phyloP scores from a whole-genome alignment of 306 rosid species.

The Elaeagnus macrophylla region DNA sequence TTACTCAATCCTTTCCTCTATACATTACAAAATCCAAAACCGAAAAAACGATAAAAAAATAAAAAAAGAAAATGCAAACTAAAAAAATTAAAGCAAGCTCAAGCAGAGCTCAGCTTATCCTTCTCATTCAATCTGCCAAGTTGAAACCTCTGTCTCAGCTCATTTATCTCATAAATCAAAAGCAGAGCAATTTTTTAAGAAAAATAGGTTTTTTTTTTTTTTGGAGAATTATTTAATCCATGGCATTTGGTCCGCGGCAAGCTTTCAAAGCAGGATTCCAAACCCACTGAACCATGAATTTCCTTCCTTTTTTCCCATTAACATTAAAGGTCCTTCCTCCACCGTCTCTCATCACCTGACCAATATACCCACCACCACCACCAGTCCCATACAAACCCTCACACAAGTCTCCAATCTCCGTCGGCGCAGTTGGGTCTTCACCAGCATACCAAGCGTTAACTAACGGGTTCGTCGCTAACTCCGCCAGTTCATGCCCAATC shows the following conservation, averaged over 20 bases:
- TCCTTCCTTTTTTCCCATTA: constrained; percentile 57
- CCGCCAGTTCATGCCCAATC: constrained; percentile 50
- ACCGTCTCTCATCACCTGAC: constrained; percentile 59
- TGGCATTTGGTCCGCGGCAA: constrained; percentile 83
- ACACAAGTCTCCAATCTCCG: constrained; percentile 82
- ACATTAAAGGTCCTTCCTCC: constrained; percentile 58
- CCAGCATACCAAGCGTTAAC: constrained; percentile 96
- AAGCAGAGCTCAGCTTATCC: no score
- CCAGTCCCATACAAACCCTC: constrained; percentile 88
- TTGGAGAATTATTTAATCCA: constrained; percentile 26
- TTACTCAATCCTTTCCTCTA: no score
- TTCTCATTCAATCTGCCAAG: no score
- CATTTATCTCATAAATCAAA: no score
- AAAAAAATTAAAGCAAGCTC: no score
- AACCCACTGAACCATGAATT: constrained; percentile 76
- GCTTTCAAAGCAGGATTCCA: constrained; percentile 85
- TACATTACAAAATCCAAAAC: no score
- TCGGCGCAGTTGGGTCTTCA: constrained; percentile 90
- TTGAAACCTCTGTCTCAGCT: no score
- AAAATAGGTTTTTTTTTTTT: neutral
- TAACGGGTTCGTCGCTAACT: constrained; percentile 43
- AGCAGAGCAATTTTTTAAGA: no score
- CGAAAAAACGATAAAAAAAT: no score
- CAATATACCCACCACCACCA: constrained; percentile 89
- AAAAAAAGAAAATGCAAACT: no score